Evolutionary conservation across 768 basidiomycete species (phyloP).

Genomic region (Phylloporus arenicola): DNA sequence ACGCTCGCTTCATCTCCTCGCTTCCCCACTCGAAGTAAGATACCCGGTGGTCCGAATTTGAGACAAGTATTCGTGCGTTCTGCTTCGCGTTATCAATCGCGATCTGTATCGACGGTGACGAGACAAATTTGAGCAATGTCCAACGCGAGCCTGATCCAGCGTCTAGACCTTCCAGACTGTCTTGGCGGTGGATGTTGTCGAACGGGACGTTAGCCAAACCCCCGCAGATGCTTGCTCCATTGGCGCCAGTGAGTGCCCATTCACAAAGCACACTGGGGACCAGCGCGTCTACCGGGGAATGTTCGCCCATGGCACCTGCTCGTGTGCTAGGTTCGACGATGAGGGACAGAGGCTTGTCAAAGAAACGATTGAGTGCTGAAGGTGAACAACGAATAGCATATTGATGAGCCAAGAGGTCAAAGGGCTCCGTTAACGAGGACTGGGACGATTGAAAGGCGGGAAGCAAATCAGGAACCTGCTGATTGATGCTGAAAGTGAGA

Average conservation of each 20-base stretch:
- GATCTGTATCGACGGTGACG: slow-evolving; percentile 50
- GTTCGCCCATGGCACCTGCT: slow-evolving; percentile 86
- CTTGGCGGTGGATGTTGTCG: slow-evolving; percentile 2
- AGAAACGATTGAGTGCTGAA: slow-evolving; percentile 77
- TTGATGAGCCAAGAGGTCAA: slow-evolving; percentile 63
- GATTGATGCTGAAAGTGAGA: slow-evolving; percentile 31
- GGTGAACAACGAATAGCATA: slow-evolving; percentile 63
- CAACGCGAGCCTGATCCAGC: slow-evolving; percentile 33
- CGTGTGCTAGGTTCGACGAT: slow-evolving; percentile 82
- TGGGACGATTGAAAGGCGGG: slow-evolving; percentile 6
- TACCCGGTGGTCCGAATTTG: slow-evolving; percentile 79
- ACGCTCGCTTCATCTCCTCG: slow-evolving; percentile 76
- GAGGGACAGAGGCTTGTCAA: slow-evolving; percentile 81
- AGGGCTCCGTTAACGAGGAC: slow-evolving; percentile 6
- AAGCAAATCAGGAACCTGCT: neutral
- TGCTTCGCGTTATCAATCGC: slow-evolving; percentile 56
- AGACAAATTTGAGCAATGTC: slow-evolving; percentile 70
- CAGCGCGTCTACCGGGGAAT: slow-evolving; percentile 85
- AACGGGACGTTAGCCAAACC: slow-evolving; percentile 43
- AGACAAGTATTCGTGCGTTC: slow-evolving; percentile 53
- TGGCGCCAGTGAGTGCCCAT: slow-evolving; percentile 52
- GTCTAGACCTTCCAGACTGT: slow-evolving; percentile 4
- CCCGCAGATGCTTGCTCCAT: slow-evolving; percentile 32
- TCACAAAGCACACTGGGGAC: slow-evolving; percentile 85
- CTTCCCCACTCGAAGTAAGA: slow-evolving; percentile 84